A percentile compares a stretch with the other conserved stretches of the same genome.
Evolutionary conservation across 805 yeast genomes (phyloP).

Genomic region (Komagataella pastoris): DNA sequence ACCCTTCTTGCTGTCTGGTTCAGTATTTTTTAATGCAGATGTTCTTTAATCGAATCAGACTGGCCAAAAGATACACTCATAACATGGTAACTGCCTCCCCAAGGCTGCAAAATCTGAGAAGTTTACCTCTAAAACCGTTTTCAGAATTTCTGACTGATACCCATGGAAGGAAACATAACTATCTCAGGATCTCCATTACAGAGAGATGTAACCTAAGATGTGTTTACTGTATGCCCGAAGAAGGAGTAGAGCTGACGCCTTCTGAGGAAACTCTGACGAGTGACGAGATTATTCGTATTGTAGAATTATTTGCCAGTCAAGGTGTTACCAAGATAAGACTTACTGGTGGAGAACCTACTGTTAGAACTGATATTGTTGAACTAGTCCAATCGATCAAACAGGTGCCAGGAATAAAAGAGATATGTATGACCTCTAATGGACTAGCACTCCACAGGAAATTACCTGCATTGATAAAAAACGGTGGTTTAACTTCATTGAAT

Average conservation of each 20-base stretch:
- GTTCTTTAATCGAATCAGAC: not conserved
- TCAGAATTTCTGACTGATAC: slow-evolving; percentile 30
- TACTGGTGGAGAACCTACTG: slow-evolving; percentile 48
- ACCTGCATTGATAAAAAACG: slow-evolving; percentile 19
- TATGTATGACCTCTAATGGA: slow-evolving; percentile 40
- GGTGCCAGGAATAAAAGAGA: slow-evolving; percentile 28
- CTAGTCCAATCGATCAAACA: slow-evolving; percentile 23
- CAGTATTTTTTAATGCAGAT: not conserved
- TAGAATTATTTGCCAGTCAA: slow-evolving; percentile 27
- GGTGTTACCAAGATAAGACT: slow-evolving; percentile 39
- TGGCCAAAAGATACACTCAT: not conserved
- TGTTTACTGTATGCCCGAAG: slow-evolving; percentile 44
- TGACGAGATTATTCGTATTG: slow-evolving; percentile 28
- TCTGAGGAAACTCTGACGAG: slow-evolving; percentile 24
- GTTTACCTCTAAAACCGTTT: slow-evolving; percentile 9
- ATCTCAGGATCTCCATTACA: slow-evolving; percentile 35
- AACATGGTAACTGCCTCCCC: not conserved
- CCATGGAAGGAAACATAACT: slow-evolving; percentile 31
- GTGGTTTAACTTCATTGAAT: slow-evolving; percentile 34
- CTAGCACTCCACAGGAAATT: slow-evolving; percentile 34
- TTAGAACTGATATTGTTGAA: slow-evolving; percentile 33
- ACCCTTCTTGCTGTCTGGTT: not conserved
- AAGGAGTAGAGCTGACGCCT: slow-evolving; percentile 37
- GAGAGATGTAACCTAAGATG: slow-evolving; percentile 36
- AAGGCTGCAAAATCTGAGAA: not conserved